phyloP scores from a whole-genome alignment of 306 rosid genomes.

The Medicago lupulina region DNA sequence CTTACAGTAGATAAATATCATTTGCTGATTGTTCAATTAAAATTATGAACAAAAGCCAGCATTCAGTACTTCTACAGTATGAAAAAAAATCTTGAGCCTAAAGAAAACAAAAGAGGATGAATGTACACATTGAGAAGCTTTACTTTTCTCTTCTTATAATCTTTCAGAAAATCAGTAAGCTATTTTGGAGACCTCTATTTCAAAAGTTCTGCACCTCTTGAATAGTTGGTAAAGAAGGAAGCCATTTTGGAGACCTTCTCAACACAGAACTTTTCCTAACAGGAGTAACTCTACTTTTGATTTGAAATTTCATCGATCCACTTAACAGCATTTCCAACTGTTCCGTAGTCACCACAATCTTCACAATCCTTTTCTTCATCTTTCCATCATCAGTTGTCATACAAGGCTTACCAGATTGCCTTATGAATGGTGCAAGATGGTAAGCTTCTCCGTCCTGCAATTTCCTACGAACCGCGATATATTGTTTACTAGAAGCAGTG shows the following conservation, averaged over 20 bases:
- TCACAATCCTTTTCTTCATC: constrained; percentile 47
- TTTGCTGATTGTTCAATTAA: constrained; percentile 22
- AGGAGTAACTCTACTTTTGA: constrained; percentile 20
- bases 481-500: constrained; percentile 37
- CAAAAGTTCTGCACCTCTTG: constrained; percentile 53
- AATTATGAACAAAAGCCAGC: constrained; percentile 28
- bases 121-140: too few species aligned
- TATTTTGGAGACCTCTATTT: too few species aligned
- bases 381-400: constrained; percentile 40
- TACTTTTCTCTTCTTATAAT: too few species aligned
- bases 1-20: constrained; percentile 4
- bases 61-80: constrained; percentile 19
- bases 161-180: too few species aligned
- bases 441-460: constrained; percentile 51
- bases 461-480: constrained; percentile 24
- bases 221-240: constrained; percentile 61
- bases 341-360: constrained; percentile 63
- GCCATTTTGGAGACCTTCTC: constrained; percentile 54
- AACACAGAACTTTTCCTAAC: constrained; percentile 30
- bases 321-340: constrained; percentile 58
- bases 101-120: too few species aligned
- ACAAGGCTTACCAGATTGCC: constrained; percentile 39
- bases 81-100: neutral
- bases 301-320: constrained; percentile 50
- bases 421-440: constrained; percentile 46